Conservation (phyloP, 1,139 yeast species). For the Debaryomyces nepalensis region DNA sequence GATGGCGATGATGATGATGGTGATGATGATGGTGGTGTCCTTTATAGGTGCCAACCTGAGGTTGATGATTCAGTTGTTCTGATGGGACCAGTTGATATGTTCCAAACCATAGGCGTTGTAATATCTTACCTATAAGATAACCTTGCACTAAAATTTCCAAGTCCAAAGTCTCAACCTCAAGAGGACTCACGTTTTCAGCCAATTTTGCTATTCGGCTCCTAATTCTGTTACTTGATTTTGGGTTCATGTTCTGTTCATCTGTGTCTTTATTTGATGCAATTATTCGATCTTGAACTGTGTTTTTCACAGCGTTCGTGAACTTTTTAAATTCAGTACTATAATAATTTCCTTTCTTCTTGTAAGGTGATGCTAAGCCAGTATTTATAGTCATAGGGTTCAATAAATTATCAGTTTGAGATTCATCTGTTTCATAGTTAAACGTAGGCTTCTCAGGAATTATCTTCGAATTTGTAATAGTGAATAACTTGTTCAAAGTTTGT, state of each 20-base stretch:
- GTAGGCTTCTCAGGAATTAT: conserved; percentile 32
- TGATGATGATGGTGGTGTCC: conserved; percentile 19
- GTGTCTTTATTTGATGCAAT: conserved; percentile 35
- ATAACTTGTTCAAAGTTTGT: conserved; percentile 63
- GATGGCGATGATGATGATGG: conserved; percentile 19
- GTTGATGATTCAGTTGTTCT: not conserved
- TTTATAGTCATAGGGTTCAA: conserved; percentile 3
- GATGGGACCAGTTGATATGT: conserved; percentile 2
- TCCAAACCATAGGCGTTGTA: conserved; percentile 44
- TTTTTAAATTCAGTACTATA: conserved; percentile 60
- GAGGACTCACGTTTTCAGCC: conserved; percentile 41
- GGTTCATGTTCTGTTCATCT: conserved; percentile 26
- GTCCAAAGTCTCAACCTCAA: conserved; percentile 51
- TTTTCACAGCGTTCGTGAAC: conserved; percentile 68
- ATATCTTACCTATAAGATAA: conserved; percentile 40
- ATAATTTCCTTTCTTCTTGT: conserved; percentile 32
- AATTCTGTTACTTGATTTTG: conserved; percentile 34
- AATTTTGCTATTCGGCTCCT: conserved; percentile 43
- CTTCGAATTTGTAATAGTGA: conserved; percentile 60
- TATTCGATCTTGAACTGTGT: conserved; percentile 70
- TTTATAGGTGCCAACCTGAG: conserved; percentile 16
- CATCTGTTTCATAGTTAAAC: conserved; percentile 2
- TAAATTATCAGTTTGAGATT: conserved; percentile 1
- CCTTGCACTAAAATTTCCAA: conserved; percentile 40
- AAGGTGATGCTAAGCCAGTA: conserved; percentile 18